Evolutionary conservation across 192 early-diverging fungal species (phyloP).

Genomic region (Dispira simplex): DNA sequence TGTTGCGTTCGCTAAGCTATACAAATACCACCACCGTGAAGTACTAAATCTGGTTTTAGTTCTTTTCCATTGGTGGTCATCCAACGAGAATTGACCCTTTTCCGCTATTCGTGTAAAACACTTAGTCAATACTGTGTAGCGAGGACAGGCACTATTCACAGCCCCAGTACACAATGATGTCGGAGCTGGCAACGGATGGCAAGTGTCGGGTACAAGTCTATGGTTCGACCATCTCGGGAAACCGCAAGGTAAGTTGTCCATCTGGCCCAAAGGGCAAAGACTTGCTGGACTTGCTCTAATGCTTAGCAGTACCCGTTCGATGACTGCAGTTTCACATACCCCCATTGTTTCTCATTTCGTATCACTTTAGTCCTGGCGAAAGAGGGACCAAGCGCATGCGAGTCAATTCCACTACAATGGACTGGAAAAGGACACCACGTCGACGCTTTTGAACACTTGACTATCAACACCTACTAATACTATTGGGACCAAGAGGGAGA

Average conservation of each 20-base stretch:
- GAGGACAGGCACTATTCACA: too few species aligned
- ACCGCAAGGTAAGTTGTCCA: conserved; percentile 6
- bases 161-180: neutral
- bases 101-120: too few species aligned
- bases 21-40: too few species aligned
- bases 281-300: neutral
- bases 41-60: too few species aligned
- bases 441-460: neutral
- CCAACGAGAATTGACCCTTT: too few species aligned
- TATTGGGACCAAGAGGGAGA: neutral
- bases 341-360: too few species aligned
- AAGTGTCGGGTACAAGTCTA: conserved; percentile 9
- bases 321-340: neutral
- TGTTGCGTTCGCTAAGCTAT: too few species aligned
- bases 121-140: too few species aligned
- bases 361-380: neutral
- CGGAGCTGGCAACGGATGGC: neutral
- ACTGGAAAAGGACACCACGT: neutral
- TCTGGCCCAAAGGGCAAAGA: neutral
- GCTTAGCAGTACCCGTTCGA: neutral
- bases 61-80: too few species aligned
- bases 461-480: neutral
- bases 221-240: conserved; percentile 9
- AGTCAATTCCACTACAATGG: neutral
- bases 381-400: too few species aligned